A percentile compares a stretch with the other conserved stretches of the same genome.
These are phyloP conservation scores for Saturnispora besseyi DNA, from an alignment of 805 yeast genomes.

Conservation along the genomic window DNA sequence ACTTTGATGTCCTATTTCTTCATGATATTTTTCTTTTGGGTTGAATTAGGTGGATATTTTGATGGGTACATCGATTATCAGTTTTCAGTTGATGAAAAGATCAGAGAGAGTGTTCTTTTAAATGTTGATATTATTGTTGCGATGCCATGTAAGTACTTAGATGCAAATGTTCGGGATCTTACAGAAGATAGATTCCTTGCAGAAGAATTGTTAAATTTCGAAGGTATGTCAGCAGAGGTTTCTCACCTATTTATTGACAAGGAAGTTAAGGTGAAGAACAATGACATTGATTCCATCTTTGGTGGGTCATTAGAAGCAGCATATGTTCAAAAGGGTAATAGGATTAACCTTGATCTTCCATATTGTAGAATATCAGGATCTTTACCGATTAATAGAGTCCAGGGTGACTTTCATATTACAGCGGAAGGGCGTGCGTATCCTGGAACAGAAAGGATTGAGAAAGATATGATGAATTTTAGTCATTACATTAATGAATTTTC, in stretches of 20 bases:
- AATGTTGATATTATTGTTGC: slow-evolving; percentile 75
- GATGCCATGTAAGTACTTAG: slow-evolving; percentile 73
- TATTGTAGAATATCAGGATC: slow-evolving; percentile 85
- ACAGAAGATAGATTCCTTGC: slow-evolving; percentile 76
- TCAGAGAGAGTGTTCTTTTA: slow-evolving; percentile 51
- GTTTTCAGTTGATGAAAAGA: slow-evolving; percentile 59
- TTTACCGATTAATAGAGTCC: slow-evolving; percentile 75
- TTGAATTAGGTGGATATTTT: slow-evolving; percentile 73
- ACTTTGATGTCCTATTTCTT: slow-evolving; percentile 55
- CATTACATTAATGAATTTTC: slow-evolving; percentile 84
- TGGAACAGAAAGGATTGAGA: slow-evolving; percentile 37
- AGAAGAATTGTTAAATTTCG: slow-evolving; percentile 61
- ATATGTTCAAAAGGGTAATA: slow-evolving; percentile 38
- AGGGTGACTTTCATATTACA: slow-evolving; percentile 79
- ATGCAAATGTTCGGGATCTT: slow-evolving; percentile 66
- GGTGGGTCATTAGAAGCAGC: slow-evolving; percentile 60
- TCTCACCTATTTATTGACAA: slow-evolving; percentile 40
- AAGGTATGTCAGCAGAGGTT: slow-evolving; percentile 49
- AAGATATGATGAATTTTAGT: slow-evolving; percentile 59
- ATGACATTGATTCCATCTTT: slow-evolving; percentile 56
- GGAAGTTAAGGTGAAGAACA: slow-evolving; percentile 30
- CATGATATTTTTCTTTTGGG: slow-evolving; percentile 65
- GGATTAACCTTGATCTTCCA: slow-evolving; percentile 46
- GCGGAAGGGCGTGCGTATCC: slow-evolving; percentile 55
- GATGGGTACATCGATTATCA: slow-evolving; percentile 77